Base-by-base conservation (phyloP, 2,329 filamentous ascomycete species). In the Talaromyces sp. region DNA sequence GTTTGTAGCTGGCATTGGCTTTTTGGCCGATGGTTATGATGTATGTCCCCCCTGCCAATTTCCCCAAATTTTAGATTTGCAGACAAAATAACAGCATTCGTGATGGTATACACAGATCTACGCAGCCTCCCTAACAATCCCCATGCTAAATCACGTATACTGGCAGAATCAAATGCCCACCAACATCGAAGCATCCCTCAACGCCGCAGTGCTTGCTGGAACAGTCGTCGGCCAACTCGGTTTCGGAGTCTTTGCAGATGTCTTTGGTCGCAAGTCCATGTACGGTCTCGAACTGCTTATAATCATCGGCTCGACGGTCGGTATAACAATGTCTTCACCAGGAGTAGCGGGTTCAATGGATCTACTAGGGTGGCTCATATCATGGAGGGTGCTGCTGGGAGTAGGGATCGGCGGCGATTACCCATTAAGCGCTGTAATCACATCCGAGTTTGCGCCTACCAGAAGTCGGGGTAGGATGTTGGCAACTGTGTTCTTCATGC, bases 401-500 rank as follows among this genome's bases (percentile, higher is more conserved):
- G 65, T 78, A 13, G 82, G 82, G 0, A 83, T 86, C 35, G 83
- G 83, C n/a, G 84, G 81, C 21, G 84, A 87, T 68, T 87, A 87
- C 66, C 84, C 85, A 0, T 71, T 88, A 1, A 81, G 78, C n/a
- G 84, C 84, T 0, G 81, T 86, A 13, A 87, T 88, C 33, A 85
- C 83, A 0, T 79, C 84, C 0, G 85, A 87, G 73, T 86, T 80
- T 77, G 71, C 67, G 50, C 62, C 63, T 15, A 67, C 61, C 2
- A 62, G 58, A 10, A 61, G 63, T 17, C 80, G 89, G 71, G 89
- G 89, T 63, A 88, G 88, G 63, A 93, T 93, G 86, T 90, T 93
- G 84, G 88, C 85, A 40, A 81, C 87, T 21, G 89, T 93, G 57
- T 93, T 93, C 67, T 87, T 89, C 66, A 91, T 91, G 87, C 89